phyloP scores from a whole-genome alignment of 108 stramenopile species.

The Skeletonema tropicum region DNA sequence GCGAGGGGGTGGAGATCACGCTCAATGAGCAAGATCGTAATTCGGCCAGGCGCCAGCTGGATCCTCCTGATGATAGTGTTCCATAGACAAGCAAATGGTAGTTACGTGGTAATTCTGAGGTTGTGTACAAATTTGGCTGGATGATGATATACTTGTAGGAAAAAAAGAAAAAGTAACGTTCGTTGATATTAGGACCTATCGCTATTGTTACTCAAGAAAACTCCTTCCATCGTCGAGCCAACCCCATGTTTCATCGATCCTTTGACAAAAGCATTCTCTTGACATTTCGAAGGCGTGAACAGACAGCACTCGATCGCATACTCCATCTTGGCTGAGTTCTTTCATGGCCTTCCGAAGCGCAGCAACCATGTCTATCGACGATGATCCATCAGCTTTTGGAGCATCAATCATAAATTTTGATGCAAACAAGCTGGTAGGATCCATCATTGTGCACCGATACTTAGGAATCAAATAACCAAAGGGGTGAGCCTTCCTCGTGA shows the following conservation, averaged over 20 bases:
- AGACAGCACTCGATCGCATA: slow-evolving; percentile 18
- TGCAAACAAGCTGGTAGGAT: slow-evolving; percentile 18
- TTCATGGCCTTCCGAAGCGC: neutral
- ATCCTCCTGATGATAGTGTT: neutral
- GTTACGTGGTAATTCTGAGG: neutral
- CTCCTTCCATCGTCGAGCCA: slow-evolving; percentile 24
- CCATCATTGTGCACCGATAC: slow-evolving; percentile 34
- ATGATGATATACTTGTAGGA: neutral
- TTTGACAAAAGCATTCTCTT: slow-evolving; percentile 9
- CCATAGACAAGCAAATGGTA: neutral
- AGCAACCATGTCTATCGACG: slow-evolving; percentile 20
- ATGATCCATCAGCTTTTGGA: slow-evolving; percentile 25
- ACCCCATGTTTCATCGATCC: slow-evolving; percentile 21
- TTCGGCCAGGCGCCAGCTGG: neutral
- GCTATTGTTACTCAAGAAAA: neutral
- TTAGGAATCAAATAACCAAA: slow-evolving; percentile 21
- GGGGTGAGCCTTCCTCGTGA: slow-evolving; percentile 2
- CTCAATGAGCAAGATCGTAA: neutral
- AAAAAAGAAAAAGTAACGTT: neutral
- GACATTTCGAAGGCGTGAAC: slow-evolving; percentile 6
- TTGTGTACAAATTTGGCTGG: neutral
- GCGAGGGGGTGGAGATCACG: neutral
- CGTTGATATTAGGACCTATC: neutral
- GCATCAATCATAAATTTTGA: slow-evolving; percentile 16
- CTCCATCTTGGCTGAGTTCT: slow-evolving; percentile 19